Evolutionary conservation across 805 yeast species (phyloP), one percentile per base, ranked within the genome.

Genomic region (Torulaspora maleeae): DNA sequence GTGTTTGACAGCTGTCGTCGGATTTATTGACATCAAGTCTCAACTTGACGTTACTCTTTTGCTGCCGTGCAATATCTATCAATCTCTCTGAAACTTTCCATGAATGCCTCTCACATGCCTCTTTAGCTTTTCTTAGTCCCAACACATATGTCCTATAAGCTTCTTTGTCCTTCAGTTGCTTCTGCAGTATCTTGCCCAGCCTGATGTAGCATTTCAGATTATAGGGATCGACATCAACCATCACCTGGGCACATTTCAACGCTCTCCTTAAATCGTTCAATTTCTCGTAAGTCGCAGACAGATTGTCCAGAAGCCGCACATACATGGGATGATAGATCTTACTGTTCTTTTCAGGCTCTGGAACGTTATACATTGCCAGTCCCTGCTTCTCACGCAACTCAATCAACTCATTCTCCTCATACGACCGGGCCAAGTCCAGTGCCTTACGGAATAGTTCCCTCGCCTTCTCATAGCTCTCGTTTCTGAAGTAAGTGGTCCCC

Each of bases 221-320:
- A 30, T 46, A 58, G 7, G 66, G 60, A 29, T 59, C 66, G 2
- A 44, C 44, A 15, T 47, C 39, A n/a, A 56, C 44, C 55, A 56
- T 54, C 29, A 45, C 55, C 20, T 49, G 49, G 2, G 58, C 49
- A 29, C 52, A 55, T 27, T 44, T 47, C 25, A 56, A 29, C 1
- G 66, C 64, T 19, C 50, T 56, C 4, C 48, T 47, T 10, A 55
- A 19, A 20, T 60, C 56, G 11, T 55, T 54, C 20, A 60, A 19
- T 41, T 58, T 62, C 40, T 60, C 66, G 49, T 58, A 59, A 11
- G 61, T 52, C 0, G 64, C 61, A 6, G 61, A 49, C 5, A 61
- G 34, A 43, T 58, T 58, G 34, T 60, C 67, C 41, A 63, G 40
- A 8, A 63, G 28, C 30, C 56, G 54, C 11, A 52, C 47, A 22